phyloP scores from a whole-genome alignment of 1,284 basidiomycete species.

The Ceratobasidium sp. region DNA sequence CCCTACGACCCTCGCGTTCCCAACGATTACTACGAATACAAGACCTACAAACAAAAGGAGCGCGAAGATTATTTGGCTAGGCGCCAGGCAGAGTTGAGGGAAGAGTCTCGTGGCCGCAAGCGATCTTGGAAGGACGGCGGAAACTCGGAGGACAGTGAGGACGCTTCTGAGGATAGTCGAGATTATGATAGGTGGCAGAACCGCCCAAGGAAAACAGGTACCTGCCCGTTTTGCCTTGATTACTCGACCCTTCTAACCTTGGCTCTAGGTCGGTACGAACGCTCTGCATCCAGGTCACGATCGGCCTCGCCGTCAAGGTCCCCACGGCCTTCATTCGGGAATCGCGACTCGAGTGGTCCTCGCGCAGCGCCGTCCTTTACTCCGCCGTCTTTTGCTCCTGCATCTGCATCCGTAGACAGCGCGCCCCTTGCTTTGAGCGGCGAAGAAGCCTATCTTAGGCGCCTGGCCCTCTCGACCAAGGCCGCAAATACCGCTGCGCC shows the following conservation, averaged over 20 bases:
- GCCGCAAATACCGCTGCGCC: constrained; percentile 60
- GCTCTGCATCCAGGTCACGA: constrained; percentile 59
- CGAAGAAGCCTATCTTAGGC: constrained; percentile 76
- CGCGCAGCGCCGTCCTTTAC: constrained; percentile 50
- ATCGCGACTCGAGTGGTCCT: constrained; percentile 19
- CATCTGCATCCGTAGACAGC: constrained; percentile 51
- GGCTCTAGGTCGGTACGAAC: constrained; percentile 58
- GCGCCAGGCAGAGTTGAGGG: constrained; percentile 64
- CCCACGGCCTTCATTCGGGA: constrained; percentile 24
- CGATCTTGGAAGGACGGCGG: constrained; percentile 67
- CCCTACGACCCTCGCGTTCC: constrained; percentile 82
- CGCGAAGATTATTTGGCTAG: constrained; percentile 71
- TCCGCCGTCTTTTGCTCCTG: constrained; percentile 47
- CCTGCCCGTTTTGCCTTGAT: constrained; percentile 48
- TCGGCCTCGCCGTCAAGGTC: constrained; percentile 24
- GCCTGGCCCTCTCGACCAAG: constrained; percentile 65
- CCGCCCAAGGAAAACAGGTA: constrained; percentile 76
- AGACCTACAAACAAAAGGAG: constrained; percentile 77
- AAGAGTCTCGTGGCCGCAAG: constrained; percentile 67
- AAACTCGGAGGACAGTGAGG: constrained; percentile 71
- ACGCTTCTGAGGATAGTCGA: constrained; percentile 62
- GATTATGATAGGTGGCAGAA: constrained; percentile 59
- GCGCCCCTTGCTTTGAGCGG: constrained; percentile 57
- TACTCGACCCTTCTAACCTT: constrained; percentile 52
- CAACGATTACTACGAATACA: constrained; percentile 88